Conservation (phyloP, 108 stramenopile species). For the Cyclotella sp. region DNA sequence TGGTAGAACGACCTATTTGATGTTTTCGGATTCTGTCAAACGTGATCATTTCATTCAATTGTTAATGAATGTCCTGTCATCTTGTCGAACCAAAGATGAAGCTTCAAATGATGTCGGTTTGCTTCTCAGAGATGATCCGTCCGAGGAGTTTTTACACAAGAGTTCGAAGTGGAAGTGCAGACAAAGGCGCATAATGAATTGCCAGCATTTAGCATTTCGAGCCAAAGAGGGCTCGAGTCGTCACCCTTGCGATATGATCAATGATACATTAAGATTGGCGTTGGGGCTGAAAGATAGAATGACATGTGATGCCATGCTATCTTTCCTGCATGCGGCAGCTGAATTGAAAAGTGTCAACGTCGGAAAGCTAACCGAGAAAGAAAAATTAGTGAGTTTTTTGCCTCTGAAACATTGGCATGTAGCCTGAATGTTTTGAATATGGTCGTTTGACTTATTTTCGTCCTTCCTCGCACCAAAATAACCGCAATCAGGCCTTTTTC, state of each 20-base stretch:
- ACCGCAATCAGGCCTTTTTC: constrained; percentile 53
- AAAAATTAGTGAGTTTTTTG: constrained; percentile 17
- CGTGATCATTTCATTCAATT: constrained; percentile 39
- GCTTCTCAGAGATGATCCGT: constrained; percentile 46
- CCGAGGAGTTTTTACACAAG: constrained; percentile 66
- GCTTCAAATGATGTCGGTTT: constrained; percentile 3
- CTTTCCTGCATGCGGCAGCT: constrained; percentile 69
- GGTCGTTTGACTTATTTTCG: background rate
- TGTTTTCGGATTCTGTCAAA: constrained; percentile 50
- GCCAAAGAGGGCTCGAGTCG: background rate
- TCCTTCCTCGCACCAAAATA: background rate
- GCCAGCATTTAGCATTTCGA: constrained; percentile 58
- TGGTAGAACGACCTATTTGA: constrained; percentile 62
- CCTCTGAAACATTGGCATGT: background rate
- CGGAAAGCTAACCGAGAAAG: constrained; percentile 38
- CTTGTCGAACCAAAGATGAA: background rate
- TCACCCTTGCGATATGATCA: constrained; percentile 6
- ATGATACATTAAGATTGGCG: background rate
- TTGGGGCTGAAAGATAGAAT: background rate
- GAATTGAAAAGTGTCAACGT: constrained; percentile 60
- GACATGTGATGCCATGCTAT: constrained; percentile 25
- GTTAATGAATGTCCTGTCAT: background rate
- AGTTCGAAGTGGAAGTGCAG: constrained; percentile 69
- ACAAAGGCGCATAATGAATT: constrained; percentile 69
- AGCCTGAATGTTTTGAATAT: background rate